Base-by-base conservation (phyloP, 768 basidiomycete species). In the Fomitopsis serialis region DNA sequence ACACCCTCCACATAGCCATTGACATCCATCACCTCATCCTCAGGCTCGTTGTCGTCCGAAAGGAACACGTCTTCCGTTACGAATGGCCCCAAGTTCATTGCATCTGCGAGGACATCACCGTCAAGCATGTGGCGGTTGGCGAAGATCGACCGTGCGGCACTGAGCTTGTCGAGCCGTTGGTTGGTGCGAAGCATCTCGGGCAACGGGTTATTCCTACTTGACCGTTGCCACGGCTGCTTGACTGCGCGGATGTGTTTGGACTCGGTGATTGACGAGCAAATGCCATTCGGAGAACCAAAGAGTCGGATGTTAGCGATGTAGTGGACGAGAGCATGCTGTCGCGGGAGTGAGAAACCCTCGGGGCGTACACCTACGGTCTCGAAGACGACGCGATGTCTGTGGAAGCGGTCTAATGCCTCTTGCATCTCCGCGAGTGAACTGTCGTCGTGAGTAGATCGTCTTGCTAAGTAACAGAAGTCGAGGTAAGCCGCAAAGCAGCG, bases 161-260 rank as follows among this genome's bases (percentile, higher is more conserved):
- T 48, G 10, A 67, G 58, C 48, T 65, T 65, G 50, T 63, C 63
- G 2, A 63, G 58, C 2, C 66, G 58, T 44, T 63, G 59, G 42
- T 63, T 60, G 4, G 52, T 61, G 11, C 27, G 35, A 2, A 63
- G 42, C 58, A 58, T 63, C 36, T 63, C 61, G 1, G 12, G 36
- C 13, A 63, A 35, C 10, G 61, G 54, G 7, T 58, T 45, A 32
- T 36, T 62, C 5, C 51, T 48, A 29, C 35, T 62, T 2, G 62
- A 62, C 0, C 56, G 48, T 1, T 54, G 43, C 62, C 62, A 63
- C 0, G 61, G 62, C 23, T 60, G 55, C 48, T 63, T 63, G 1
- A 63, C 47, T 9, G 61, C 59, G 17, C 47, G 52, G 29, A 62
- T 62, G 37, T 62, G 61, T 22, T 60, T 60, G 7, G 59, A 54